A percentile compares a stretch with the other conserved stretches of the same genome.
Evolutionary conservation across 2,329 filamentous ascomycete species (phyloP).

Genomic region (Alternaria sp.): DNA sequence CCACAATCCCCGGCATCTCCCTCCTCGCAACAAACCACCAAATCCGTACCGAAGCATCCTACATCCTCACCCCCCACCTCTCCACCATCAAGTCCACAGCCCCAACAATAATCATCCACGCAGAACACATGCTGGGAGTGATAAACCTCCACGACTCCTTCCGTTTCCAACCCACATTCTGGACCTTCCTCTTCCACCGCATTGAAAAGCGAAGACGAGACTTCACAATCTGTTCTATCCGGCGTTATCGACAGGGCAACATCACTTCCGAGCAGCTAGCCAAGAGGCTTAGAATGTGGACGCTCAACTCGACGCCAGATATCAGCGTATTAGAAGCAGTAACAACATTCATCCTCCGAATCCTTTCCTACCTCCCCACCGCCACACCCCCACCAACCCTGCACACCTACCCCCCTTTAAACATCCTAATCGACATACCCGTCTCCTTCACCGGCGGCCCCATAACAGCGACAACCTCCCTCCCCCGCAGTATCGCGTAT

Average conservation of each 20-base stretch:
- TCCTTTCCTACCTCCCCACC: no score
- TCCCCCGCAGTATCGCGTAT: background rate
- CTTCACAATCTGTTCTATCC: background rate
- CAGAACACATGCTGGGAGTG: background rate
- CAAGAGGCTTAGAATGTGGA: background rate
- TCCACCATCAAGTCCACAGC: background rate
- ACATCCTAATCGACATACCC: background rate
- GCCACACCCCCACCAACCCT: background rate
- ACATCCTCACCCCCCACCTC: background rate
- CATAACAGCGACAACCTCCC: background rate
- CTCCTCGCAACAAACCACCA: slow-evolving; percentile 6
- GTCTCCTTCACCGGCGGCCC: background rate
- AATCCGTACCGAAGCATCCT: slow-evolving; percentile 3
- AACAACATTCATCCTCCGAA: slow-evolving; percentile 2
- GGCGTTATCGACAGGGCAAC: background rate
- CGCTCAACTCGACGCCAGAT: background rate
- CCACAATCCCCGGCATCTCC: background rate
- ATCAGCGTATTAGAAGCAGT: background rate
- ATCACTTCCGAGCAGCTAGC: background rate
- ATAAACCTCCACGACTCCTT: background rate
- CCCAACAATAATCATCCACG: background rate
- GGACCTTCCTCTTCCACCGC: background rate
- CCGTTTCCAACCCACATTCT: background rate
- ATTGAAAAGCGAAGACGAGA: background rate
- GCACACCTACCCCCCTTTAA: background rate